Evolutionary conservation across 2,329 filamentous ascomycete genomes (phyloP).

Genomic region (Massarina eburnea): DNA sequence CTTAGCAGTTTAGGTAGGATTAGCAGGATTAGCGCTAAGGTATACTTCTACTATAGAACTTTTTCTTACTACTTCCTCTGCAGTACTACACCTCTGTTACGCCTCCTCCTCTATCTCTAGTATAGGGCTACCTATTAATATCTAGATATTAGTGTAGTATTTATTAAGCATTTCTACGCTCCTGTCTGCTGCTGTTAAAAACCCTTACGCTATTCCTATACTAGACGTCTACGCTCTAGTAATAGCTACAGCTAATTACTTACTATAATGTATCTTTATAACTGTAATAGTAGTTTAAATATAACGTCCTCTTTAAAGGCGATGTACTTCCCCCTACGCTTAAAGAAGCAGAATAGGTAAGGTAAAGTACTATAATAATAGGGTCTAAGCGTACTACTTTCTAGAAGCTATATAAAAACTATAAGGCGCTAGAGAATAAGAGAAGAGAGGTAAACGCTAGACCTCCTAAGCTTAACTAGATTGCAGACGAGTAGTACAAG

Average conservation of each 20-base stretch:
- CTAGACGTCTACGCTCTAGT: too few relatives aligned
- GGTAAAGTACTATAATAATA: conserved; percentile 35
- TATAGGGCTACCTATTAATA: conserved; percentile 21
- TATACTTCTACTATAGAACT: too few relatives aligned
- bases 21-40: too few relatives aligned
- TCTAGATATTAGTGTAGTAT: conserved; percentile 33
- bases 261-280: conserved; percentile 22
- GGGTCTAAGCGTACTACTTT: conserved; percentile 39
- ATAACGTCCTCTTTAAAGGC: conserved; percentile 57
- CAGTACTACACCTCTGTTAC: not conserved
- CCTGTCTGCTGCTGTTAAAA: conserved; percentile 27
- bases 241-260: conserved; percentile 15
- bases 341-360: conserved; percentile 15
- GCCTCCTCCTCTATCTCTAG: not conserved
- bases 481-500: conserved; percentile 35
- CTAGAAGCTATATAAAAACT: conserved; percentile 35
- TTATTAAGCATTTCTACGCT: conserved; percentile 36
- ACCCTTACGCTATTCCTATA: conserved; percentile 50
- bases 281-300: conserved; percentile 25
- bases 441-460: conserved; percentile 3
- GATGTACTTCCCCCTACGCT: conserved; percentile 35
- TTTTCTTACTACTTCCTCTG: not conserved
- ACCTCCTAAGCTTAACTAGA: conserved; percentile 26
- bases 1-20: too few relatives aligned
- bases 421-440: conserved; percentile 16